Evolutionary conservation across 805 yeast genomes (phyloP).

Genomic region (Jamesozyma gamospora): DNA sequence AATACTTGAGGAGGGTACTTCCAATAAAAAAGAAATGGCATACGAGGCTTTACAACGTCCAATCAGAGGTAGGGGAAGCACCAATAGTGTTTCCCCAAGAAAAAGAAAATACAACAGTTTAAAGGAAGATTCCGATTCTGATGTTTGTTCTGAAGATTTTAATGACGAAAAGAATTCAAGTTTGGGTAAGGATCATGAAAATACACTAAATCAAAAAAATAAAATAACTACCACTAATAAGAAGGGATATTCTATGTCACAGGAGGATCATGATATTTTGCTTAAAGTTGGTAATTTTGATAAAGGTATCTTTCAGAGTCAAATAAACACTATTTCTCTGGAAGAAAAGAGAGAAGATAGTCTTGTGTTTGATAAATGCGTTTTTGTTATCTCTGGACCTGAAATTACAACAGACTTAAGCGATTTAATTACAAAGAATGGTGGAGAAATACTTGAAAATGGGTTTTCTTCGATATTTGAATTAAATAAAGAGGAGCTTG

Average conservation of each 20-base stretch:
- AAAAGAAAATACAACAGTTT: not conserved
- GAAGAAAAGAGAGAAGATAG: too few species aligned
- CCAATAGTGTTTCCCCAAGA: conserved; percentile 7
- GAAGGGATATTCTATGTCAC: too few species aligned
- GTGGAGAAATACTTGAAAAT: conserved; percentile 33
- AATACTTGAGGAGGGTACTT: conserved; percentile 8
- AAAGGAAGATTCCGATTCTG: not conserved
- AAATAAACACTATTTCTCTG: too few species aligned
- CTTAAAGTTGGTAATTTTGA: too few species aligned
- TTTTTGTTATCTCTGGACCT: conserved; percentile 33
- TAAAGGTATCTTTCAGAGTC: too few species aligned
- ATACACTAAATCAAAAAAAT: too few species aligned
- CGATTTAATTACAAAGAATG: conserved; percentile 32
- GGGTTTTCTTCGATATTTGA: conserved; percentile 22
- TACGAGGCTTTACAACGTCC: conserved; percentile 12
- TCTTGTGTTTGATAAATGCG: conserved; percentile 25
- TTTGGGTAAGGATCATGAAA: too few species aligned
- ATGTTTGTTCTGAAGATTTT: not conserved
- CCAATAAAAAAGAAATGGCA: conserved; percentile 7
- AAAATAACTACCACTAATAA: too few species aligned
- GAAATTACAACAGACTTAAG: conserved; percentile 28
- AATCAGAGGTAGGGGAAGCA: conserved; percentile 15
- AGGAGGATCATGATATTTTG: too few species aligned
- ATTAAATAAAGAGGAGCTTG: not conserved
- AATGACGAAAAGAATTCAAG: not conserved